Evolutionary conservation across 2,329 filamentous ascomycete species (phyloP).

Genomic region (Aspergillus fumigatus): DNA sequence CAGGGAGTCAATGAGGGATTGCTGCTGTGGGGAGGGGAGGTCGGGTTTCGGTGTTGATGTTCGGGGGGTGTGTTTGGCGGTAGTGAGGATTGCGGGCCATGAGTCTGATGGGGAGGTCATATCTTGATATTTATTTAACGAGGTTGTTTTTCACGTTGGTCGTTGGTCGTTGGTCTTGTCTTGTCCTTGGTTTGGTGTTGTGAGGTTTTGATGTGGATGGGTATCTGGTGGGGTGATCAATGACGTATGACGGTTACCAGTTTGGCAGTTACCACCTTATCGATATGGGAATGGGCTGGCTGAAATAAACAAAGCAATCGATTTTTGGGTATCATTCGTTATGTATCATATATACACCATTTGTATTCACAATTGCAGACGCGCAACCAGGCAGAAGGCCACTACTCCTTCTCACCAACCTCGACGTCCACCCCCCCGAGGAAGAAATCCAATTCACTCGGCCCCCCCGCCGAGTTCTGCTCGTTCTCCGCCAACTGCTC

Average conservation of each 20-base stretch:
- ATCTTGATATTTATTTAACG: too few relatives aligned
- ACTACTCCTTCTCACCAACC: constrained; percentile 18
- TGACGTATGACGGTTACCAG: too few relatives aligned
- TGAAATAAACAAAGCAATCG: too few relatives aligned
- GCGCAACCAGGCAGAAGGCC: too few relatives aligned
- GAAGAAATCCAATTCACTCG: constrained; percentile 76
- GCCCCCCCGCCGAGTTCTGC: constrained; percentile 55
- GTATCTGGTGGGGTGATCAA: not conserved
- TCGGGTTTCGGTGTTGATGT: not conserved
- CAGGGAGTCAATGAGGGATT: not conserved
- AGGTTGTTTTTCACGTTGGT: too few relatives aligned
- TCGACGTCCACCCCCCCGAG: constrained; percentile 34
- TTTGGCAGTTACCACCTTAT: too few relatives aligned
- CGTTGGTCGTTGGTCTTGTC: not conserved
- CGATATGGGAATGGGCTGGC: too few relatives aligned
- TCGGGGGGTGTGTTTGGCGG: not conserved
- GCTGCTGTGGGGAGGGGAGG: not conserved
- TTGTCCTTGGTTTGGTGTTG: not conserved
- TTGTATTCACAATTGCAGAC: too few relatives aligned
- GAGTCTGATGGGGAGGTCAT: too few relatives aligned
- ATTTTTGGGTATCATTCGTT: too few relatives aligned
- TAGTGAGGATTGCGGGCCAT: not conserved
- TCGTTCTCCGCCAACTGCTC: constrained; percentile 83
- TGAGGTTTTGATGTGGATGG: not conserved
- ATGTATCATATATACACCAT: too few relatives aligned